Conservation (phyloP, 495 filamentous ascomycete genomes). For the Penicillium samsonianum region DNA sequence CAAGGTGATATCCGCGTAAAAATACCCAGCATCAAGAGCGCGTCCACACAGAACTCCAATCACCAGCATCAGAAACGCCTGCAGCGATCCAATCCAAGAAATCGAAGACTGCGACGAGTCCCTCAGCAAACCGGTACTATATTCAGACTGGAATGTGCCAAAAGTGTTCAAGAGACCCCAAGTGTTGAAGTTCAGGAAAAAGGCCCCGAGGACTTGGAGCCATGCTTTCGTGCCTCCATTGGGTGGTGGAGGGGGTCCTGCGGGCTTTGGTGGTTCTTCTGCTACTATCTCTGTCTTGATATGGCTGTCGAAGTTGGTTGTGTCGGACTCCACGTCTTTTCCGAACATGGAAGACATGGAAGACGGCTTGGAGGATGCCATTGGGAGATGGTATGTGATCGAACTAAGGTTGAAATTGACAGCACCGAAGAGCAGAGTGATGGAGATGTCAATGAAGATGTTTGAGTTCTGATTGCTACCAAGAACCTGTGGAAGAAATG, state of each 20-base stretch:
- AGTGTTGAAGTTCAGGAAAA: conserved; percentile 33
- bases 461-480: background rate
- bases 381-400: background rate
- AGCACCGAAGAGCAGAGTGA: background rate
- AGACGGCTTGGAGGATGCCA: background rate
- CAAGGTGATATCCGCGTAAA: background rate
- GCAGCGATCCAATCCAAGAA: conserved; percentile 19
- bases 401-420: background rate
- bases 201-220: conserved; percentile 30
- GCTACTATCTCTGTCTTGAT: background rate
- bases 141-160: conserved; percentile 31
- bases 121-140: conserved; percentile 4
- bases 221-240: conserved; percentile 34
- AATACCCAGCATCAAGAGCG: conserved; percentile 15
- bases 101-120: conserved; percentile 13
- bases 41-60: conserved; percentile 16
- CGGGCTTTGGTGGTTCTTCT: background rate
- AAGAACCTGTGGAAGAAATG: background rate
- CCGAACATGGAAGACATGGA: background rate
- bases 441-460: background rate
- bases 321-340: background rate
- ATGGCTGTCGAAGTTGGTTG: background rate
- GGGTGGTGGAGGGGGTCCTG: conserved; percentile 22
- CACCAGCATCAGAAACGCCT: conserved; percentile 18
- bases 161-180: conserved; percentile 39